Percentiles rank a stretch among this genome's conserved stretches.
Evolutionary conservation across 2,329 filamentous ascomycete species (phyloP).

Genomic region (Bipolaris cookei): DNA sequence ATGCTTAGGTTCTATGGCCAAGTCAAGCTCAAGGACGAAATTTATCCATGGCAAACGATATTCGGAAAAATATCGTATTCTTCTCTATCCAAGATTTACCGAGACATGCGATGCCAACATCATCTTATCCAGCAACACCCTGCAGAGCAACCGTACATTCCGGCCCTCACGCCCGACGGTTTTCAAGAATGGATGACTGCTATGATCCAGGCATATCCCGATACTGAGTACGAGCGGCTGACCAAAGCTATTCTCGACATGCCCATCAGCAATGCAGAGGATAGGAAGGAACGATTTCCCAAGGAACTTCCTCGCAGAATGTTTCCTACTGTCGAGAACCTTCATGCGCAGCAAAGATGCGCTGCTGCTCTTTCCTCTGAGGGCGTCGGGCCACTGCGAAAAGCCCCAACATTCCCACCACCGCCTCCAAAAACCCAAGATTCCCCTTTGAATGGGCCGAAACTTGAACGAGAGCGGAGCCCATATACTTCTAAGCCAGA

Average conservation of each 20-base stretch:
- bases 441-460: conserved; percentile 19
- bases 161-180: conserved; percentile 55
- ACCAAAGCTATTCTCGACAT: conserved; percentile 71
- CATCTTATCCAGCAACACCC: conserved; percentile 55
- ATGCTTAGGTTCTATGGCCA: conserved; percentile 75
- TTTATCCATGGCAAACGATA: conserved; percentile 71
- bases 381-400: conserved; percentile 45
- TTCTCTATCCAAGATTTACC: conserved; percentile 55
- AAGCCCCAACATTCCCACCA: conserved; percentile 45
- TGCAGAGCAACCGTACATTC: conserved; percentile 52
- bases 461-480: conserved; percentile 44
- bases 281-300: conserved; percentile 74
- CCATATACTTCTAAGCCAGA: conserved; percentile 42
- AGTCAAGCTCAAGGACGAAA: conserved; percentile 68
- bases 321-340: conserved; percentile 67
- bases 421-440: conserved; percentile 40
- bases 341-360: conserved; percentile 64
- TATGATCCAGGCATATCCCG: conserved; percentile 76
- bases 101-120: conserved; percentile 56
- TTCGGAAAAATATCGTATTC: conserved; percentile 53
- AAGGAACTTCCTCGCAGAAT: conserved; percentile 77
- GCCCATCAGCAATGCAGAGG: conserved; percentile 70
- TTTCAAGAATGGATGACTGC: conserved; percentile 70
- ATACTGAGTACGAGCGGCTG: conserved; percentile 74
- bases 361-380: conserved; percentile 65